These are phyloP conservation scores for Scleroderma bovista DNA, from an alignment of 768 basidiomycete genomes.

Conservation along the genomic window DNA sequence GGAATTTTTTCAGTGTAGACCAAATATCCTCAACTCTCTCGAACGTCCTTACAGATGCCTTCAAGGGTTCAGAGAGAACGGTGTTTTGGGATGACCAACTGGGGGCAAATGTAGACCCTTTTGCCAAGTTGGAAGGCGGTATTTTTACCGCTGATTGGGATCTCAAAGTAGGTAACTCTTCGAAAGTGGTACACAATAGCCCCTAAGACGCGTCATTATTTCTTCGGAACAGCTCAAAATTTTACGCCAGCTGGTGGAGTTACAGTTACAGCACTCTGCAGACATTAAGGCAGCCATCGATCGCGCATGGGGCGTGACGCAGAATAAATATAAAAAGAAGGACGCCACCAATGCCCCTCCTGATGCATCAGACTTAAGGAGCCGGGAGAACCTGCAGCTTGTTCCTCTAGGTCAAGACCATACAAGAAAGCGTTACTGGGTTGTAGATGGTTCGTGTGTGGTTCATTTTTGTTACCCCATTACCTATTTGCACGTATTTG, in stretches of 20 bases:
- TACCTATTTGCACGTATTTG: constrained; percentile 74
- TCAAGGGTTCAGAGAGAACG: constrained; percentile 69
- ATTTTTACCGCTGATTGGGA: constrained; percentile 81
- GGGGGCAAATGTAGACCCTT: constrained; percentile 68
- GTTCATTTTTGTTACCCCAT: constrained; percentile 30
- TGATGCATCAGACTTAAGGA: constrained; percentile 56
- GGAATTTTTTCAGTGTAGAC: constrained; percentile 54
- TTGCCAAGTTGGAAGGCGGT: constrained; percentile 57
- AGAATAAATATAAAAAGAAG: constrained; percentile 81
- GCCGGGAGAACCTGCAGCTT: constrained; percentile 59
- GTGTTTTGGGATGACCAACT: constrained; percentile 75
- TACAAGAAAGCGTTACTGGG: constrained; percentile 77
- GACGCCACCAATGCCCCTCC: constrained; percentile 52
- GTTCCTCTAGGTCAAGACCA: constrained; percentile 74
- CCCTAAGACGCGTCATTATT: constrained; percentile 25
- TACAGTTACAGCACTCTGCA: constrained; percentile 66
- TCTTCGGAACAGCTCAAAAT: constrained; percentile 59
- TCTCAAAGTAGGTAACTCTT: constrained; percentile 58
- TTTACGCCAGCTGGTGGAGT: constrained; percentile 78
- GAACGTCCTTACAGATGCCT: constrained; percentile 61
- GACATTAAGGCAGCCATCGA: constrained; percentile 72
- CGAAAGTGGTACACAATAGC: constrained; percentile 18
- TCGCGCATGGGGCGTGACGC: constrained; percentile 81
- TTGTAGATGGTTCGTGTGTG: constrained; percentile 79
- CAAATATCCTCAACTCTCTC: constrained; percentile 76